Evolutionary conservation across 2,329 filamentous ascomycete species (phyloP).

Genomic region (Dothistroma septosporum): DNA sequence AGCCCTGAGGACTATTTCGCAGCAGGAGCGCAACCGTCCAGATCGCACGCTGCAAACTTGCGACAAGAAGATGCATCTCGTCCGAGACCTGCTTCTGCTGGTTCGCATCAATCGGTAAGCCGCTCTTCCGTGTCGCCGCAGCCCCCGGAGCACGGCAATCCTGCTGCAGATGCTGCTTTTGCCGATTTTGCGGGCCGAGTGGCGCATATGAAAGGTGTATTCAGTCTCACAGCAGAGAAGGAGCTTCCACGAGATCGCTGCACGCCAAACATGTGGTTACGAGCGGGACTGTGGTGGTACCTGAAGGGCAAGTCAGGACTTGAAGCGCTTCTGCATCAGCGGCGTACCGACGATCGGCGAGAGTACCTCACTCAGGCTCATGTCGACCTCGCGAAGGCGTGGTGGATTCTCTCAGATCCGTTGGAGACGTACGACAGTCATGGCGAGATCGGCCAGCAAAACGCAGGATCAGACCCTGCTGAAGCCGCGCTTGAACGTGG

Average conservation of each 20-base stretch:
- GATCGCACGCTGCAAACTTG: constrained; percentile 20
- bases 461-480: constrained; percentile 1
- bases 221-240: constrained; percentile 72
- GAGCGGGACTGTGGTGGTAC: constrained; percentile 85
- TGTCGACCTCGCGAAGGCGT: constrained; percentile 76
- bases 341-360: constrained; percentile 46
- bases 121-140: constrained; percentile 23
- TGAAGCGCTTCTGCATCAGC: constrained; percentile 59
- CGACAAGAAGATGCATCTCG: constrained; percentile 21
- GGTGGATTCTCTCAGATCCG: constrained; percentile 64
- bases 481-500: constrained; percentile 10
- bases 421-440: constrained; percentile 26
- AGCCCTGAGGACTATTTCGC: constrained; percentile 24
- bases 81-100: constrained; percentile 25
- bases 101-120: constrained; percentile 20
- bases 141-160: constrained; percentile 26
- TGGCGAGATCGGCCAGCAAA: constrained; percentile 12
- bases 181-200: constrained; percentile 66
- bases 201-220: constrained; percentile 69
- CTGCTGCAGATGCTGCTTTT: constrained; percentile 62
- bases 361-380: constrained; percentile 67
- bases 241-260: constrained; percentile 62
- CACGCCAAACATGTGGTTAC: constrained; percentile 56
- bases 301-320: constrained; percentile 72
- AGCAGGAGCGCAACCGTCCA: constrained; percentile 8